Conservation (phyloP, 148 eudicot genomes). For the Heliosperma pusillum region DNA sequence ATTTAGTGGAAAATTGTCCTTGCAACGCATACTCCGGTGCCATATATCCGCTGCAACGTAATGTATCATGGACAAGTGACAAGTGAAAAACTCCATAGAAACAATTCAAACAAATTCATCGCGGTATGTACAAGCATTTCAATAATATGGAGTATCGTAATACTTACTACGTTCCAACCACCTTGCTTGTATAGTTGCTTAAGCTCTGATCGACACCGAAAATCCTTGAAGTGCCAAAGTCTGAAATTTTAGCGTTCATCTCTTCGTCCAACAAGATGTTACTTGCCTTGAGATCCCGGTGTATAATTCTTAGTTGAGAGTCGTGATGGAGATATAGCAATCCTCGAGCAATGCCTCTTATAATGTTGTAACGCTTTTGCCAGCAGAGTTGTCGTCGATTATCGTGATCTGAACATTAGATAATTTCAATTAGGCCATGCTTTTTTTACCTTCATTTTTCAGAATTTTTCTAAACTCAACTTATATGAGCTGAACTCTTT, state of each 20-base stretch:
- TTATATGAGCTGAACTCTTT: too few species aligned
- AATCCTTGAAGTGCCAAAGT: conserved; percentile 40
- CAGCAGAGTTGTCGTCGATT: conserved; percentile 20
- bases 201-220: conserved; percentile 29
- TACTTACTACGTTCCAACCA: conserved; percentile 34
- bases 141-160: too few species aligned
- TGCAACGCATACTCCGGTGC: conserved; percentile 26
- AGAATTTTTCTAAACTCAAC: too few species aligned
- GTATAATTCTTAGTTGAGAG: conserved; percentile 28
- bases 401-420: conserved; percentile 1
- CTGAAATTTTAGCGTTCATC: conserved; percentile 34
- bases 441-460: too few species aligned
- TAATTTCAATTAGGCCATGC: too few species aligned
- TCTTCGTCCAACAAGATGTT: conserved; percentile 29
- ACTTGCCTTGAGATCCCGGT: conserved; percentile 34
- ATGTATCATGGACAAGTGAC: neutral
- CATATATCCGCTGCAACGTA: conserved; percentile 41
- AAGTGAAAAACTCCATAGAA: too few species aligned
- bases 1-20: conserved; percentile 21
- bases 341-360: conserved; percentile 31
- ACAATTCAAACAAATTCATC: too few species aligned
- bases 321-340: conserved; percentile 37
- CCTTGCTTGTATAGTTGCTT: conserved; percentile 22
- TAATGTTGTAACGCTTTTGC: conserved; percentile 29
- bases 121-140: too few species aligned